phyloP scores from a whole-genome alignment of 495 filamentous ascomycete species.

The Baudoinia panamericana region DNA sequence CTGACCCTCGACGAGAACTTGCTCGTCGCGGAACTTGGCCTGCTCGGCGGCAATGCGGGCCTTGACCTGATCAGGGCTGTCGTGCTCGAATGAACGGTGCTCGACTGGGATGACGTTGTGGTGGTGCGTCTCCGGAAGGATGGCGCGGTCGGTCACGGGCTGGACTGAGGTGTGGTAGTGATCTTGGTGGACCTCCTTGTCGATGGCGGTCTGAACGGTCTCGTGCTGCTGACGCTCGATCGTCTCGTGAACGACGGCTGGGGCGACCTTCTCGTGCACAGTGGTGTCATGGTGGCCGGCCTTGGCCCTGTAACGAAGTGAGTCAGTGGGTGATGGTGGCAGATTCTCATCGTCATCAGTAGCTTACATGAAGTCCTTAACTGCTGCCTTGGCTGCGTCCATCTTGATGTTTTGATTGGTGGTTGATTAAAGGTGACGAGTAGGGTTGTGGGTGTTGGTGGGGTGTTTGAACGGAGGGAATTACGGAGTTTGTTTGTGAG shows the following conservation, averaged over 20 bases:
- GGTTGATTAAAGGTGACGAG: background rate
- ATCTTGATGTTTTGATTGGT: constrained; percentile 27
- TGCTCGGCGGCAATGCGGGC: constrained; percentile 36
- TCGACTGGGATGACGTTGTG: constrained; percentile 39
- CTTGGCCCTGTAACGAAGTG: constrained; percentile 30
- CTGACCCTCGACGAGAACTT: constrained; percentile 34
- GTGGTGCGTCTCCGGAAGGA: constrained; percentile 28
- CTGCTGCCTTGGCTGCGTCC: constrained; percentile 44
- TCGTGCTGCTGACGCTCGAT: constrained; percentile 41
- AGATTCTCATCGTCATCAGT: background rate
- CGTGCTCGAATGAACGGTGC: constrained; percentile 42
- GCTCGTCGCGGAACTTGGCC: constrained; percentile 38
- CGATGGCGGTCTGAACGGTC: constrained; percentile 41
- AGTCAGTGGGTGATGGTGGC: constrained; percentile 1
- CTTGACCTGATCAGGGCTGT: constrained; percentile 35
- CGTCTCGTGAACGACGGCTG: constrained; percentile 45
- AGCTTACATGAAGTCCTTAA: constrained; percentile 39
- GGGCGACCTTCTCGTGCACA: constrained; percentile 46
- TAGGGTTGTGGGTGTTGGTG: no score
- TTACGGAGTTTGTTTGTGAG: background rate
- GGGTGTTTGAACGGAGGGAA: background rate
- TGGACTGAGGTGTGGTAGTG: constrained; percentile 35
- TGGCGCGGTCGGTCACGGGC: constrained; percentile 26
- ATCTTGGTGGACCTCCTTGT: constrained; percentile 43
- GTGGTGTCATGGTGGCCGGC: constrained; percentile 48